Evolutionary conservation across 225 moss, liverwort and hornwort genomes (phyloP).

Genomic region (Asterella californica): DNA sequence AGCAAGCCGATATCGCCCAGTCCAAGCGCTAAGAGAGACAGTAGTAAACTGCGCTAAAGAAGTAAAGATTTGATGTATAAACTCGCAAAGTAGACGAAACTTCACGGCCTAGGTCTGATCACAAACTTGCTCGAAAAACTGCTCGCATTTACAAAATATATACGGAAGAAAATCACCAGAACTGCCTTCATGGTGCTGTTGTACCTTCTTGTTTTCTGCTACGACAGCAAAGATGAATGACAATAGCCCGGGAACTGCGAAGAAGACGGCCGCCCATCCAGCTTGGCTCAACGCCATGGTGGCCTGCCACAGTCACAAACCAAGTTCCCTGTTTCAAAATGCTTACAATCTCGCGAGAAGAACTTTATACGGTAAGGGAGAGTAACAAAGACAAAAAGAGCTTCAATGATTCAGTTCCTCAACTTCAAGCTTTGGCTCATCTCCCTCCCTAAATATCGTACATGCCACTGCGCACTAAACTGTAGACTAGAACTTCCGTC

Average conservation of each 20-base stretch:
- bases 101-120: background rate
- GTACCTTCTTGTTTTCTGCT: conserved; percentile 92
- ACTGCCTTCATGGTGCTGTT: background rate
- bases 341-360: too few species aligned
- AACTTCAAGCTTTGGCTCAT: background rate
- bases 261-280: conserved; percentile 46
- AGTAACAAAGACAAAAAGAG: background rate
- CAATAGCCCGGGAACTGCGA: conserved; percentile 59
- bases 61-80: too few species aligned
- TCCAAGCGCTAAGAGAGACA: too few species aligned
- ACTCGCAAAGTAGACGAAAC: background rate
- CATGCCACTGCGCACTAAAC: background rate
- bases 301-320: conserved; percentile 2
- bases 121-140: background rate
- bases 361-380: background rate
- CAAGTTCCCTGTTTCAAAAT: background rate
- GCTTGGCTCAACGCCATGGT: conserved; percentile 67
- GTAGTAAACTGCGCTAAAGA: too few species aligned
- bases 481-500: background rate
- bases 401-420: background rate
- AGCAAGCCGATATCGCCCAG: too few species aligned
- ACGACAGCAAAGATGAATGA: conserved; percentile 68
- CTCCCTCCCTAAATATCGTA: background rate
- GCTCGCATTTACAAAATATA: background rate
- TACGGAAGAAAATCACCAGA: background rate